Evolutionary conservation across 139 green algal genomes (phyloP).

Genomic region (Astrephomene gubernaculifera): DNA sequence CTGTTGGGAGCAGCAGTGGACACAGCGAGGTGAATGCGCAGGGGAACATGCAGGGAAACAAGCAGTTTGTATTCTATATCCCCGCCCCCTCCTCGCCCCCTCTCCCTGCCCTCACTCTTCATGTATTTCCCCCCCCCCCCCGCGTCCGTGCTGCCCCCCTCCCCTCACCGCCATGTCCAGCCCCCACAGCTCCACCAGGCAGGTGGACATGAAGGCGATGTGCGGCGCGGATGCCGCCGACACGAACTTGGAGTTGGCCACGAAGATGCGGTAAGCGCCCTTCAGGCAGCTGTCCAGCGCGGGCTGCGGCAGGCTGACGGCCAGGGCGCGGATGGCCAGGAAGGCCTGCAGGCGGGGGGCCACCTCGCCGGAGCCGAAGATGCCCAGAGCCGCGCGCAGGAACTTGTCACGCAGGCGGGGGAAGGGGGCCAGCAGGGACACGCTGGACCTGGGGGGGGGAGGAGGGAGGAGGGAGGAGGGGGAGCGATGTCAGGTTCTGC

Average conservation of each 20-base stretch:
- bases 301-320: conserved; percentile 70
- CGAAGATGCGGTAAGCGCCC: conserved; percentile 81
- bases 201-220: conserved; percentile 91
- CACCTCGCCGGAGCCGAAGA: conserved; percentile 80
- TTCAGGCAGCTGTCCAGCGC: conserved; percentile 80
- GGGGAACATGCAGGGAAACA: too few species aligned
- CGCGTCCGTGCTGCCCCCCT: background rate
- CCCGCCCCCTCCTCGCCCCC: background rate
- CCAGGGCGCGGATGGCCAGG: conserved; percentile 88
- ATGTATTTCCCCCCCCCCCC: background rate
- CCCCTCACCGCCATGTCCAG: conserved; percentile 67
- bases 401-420: conserved; percentile 78
- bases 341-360: conserved; percentile 82
- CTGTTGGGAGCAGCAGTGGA: too few species aligned
- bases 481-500: too few species aligned
- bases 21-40: too few species aligned
- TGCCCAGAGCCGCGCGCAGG: conserved; percentile 76
- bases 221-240: conserved; percentile 73
- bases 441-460: background rate
- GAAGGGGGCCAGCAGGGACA: conserved; percentile 79
- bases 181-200: conserved; percentile 87
- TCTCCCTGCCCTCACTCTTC: background rate
- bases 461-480: background rate
- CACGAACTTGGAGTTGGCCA: conserved; percentile 91
- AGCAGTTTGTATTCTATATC: too few species aligned